phyloP scores from a whole-genome alignment of 257 asterid genomes.

The Nyctanthes arbortristis region DNA sequence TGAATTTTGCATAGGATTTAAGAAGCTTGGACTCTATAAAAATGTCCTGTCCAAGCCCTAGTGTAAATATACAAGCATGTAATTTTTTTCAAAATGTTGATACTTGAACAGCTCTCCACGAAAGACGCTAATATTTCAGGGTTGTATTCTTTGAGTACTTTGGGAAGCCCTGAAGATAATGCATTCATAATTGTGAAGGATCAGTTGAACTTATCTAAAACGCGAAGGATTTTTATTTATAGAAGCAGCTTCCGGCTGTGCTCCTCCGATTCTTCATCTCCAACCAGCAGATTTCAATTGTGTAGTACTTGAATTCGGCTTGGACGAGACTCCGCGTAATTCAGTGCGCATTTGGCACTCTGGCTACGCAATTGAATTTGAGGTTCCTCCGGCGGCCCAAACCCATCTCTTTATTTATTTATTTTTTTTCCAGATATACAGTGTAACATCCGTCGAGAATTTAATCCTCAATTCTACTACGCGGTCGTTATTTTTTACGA shows the following conservation, averaged over 20 bases:
- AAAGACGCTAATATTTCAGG: constrained; percentile 31
- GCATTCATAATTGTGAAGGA: constrained; percentile 31
- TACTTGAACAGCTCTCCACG: constrained; percentile 35
- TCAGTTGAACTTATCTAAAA: background rate
- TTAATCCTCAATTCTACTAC: too few species aligned
- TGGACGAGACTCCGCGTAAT: too few species aligned
- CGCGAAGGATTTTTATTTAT: too few species aligned
- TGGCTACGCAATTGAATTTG: too few species aligned
- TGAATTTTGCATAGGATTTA: constrained; percentile 34
- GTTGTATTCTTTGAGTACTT: constrained; percentile 14
- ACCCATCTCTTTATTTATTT: too few species aligned
- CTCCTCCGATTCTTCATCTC: background rate
- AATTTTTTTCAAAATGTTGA: constrained; percentile 37
- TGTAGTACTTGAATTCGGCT: too few species aligned
- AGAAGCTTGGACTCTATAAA: constrained; percentile 43
- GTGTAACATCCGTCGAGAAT: too few species aligned
- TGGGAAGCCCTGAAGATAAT: constrained; percentile 11
- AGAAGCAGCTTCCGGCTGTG: background rate
- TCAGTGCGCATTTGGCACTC: too few species aligned
- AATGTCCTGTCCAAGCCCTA: constrained; percentile 35
- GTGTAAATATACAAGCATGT: constrained; percentile 42
- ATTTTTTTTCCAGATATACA: too few species aligned
- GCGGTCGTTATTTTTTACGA: too few species aligned
- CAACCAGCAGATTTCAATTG: background rate
- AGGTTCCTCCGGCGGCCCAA: too few species aligned